phyloP scores from a whole-genome alignment of 1,284 basidiomycete genomes.

The Sparassis latifolia region DNA sequence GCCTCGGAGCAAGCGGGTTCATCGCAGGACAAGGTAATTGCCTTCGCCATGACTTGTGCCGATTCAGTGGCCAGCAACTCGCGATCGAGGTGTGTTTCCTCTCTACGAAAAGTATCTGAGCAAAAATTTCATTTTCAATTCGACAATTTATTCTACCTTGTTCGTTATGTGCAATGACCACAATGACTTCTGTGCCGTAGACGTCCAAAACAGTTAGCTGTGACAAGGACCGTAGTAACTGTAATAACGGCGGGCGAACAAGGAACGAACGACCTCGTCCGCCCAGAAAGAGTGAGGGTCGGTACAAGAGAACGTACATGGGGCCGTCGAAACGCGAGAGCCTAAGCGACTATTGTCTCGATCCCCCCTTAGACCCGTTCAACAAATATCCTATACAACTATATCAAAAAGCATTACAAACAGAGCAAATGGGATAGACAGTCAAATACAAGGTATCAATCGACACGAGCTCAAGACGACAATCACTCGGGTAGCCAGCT shows the following conservation, averaged over 20 bases:
- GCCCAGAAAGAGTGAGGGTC: conserved; percentile 37
- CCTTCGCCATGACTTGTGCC: conserved; percentile 71
- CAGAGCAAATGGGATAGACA: too few relatives aligned
- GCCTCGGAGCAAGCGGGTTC: conserved; percentile 63
- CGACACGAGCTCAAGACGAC: too few relatives aligned
- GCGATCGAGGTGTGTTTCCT: conserved; percentile 85
- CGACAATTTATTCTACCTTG: conserved; percentile 49
- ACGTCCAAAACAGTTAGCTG: conserved; percentile 76
- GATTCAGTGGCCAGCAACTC: conserved; percentile 83
- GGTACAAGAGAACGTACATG: conserved; percentile 28
- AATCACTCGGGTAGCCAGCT: neutral
- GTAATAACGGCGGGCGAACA: conserved; percentile 37
- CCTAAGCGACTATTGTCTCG: conserved; percentile 32
- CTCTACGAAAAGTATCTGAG: conserved; percentile 27
- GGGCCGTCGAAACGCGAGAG: conserved; percentile 41
- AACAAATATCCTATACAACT: too few relatives aligned
- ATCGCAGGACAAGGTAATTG: conserved; percentile 73
- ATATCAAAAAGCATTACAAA: too few relatives aligned
- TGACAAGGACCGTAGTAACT: conserved; percentile 44
- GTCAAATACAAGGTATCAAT: too few relatives aligned
- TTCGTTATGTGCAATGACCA: conserved; percentile 88
- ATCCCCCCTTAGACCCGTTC: too few relatives aligned
- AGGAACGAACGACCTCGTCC: conserved; percentile 24
- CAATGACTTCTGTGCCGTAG: conserved; percentile 75
- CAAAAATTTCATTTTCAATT: too few relatives aligned